Base-by-base conservation (phyloP, 2,329 filamentous ascomycete genomes). In the Beauveria bassiana region DNA sequence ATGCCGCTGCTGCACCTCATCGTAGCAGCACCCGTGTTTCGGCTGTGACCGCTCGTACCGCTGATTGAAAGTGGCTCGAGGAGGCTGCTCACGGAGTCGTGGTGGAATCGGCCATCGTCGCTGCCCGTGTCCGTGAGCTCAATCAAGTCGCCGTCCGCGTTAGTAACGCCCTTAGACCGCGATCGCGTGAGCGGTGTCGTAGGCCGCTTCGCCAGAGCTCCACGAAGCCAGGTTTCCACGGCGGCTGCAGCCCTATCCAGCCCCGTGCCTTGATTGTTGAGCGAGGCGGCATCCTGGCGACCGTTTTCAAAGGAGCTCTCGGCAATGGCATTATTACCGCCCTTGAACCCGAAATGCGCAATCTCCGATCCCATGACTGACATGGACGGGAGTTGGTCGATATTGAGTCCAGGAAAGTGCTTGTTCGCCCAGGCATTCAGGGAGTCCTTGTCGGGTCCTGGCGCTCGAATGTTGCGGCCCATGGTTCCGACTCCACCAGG, bases 401-500 rank as follows among this genome's bases (percentile, higher is more conserved):
- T 86, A 34, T 86, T 86, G 26, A 96, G 81, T 22, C 87, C 87
- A 0, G 93, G 93, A 1, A 97, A 74, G 70, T 96, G 91, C 66
- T 91, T 88, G 28, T 86, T 89, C 60, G 95, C 88, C 78, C 93
- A 90, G 47, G 88, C 85, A 71, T 93, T 97, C 64, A 98, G 77
- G 6, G 86, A 85, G 72, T 98, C 93, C 66, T 88, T 86, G 8
- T 90, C 91, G 3, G 93, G 93, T 0, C 93, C 93, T 0, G 91
- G 90, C 14, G 83, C 84, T 58, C 86, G 84, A 38, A 90, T 86
- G 66, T 84, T 86, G 66, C 83, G 84, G 40, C 81, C 82, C 72
- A 98, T 83, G 0, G 91, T 92, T 8, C 93, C 93, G 1, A 98
- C 91, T 16, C 92, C 93, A 22, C 93, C 93, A 2, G 93, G 91